These are phyloP conservation scores for Aurantiochytrium sp. DNA, from an alignment of 108 stramenopile genomes.

Conservation along the genomic window DNA sequence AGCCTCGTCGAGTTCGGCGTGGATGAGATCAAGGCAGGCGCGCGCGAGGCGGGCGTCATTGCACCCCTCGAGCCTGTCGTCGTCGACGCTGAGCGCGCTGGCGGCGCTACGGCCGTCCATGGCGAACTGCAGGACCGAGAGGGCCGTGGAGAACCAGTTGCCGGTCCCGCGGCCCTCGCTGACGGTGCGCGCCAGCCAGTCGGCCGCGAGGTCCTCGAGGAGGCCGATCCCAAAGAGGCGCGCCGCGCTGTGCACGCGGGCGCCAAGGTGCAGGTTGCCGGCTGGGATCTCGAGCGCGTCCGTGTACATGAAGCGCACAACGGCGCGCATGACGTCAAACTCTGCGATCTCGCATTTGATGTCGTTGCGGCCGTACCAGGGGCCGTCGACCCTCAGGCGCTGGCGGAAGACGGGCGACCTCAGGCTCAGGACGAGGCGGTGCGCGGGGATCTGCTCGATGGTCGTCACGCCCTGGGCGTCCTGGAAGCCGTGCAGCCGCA, in stretches of 20 bases:
- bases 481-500: background rate
- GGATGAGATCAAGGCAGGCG: background rate
- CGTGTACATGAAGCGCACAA: constrained; percentile 26
- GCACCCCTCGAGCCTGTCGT: background rate
- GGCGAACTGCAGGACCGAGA: constrained; percentile 7
- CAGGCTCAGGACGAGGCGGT: background rate
- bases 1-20: background rate
- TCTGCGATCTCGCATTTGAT: background rate
- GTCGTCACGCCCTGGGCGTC: background rate
- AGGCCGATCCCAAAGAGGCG: background rate
- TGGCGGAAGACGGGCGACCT: background rate
- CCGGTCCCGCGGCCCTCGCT: background rate
- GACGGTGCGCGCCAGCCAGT: background rate
- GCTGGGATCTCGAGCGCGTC: constrained; percentile 8
- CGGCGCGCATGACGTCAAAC: background rate
- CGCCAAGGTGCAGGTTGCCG: background rate
- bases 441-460: background rate
- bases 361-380: background rate
- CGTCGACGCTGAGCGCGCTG: background rate
- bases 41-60: background rate
- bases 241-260: background rate
- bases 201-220: background rate
- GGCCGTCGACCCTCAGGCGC: background rate
- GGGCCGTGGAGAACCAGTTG: background rate
- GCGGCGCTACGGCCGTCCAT: background rate